Percentiles rank a stretch among this genome's conserved stretches.
Evolutionary conservation across 805 yeast genomes (phyloP).

Genomic region (Zygotorulaspora danielsina): DNA sequence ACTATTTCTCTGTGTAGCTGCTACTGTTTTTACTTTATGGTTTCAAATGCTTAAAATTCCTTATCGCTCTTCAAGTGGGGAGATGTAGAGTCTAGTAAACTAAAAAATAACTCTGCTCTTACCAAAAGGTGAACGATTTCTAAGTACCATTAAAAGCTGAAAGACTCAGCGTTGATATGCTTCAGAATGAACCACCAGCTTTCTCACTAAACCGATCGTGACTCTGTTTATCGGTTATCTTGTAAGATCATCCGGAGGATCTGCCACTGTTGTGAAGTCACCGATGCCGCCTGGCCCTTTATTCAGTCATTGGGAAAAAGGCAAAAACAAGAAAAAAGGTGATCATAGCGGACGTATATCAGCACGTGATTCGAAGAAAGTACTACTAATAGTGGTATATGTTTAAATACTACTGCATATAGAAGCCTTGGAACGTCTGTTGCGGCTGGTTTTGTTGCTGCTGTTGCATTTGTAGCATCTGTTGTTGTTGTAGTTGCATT

Average conservation of each 20-base stretch:
- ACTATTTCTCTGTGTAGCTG: background rate
- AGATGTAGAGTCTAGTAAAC: background rate
- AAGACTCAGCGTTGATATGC: background rate
- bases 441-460: slow-evolving; percentile 19
- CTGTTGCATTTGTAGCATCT: slow-evolving; percentile 20
- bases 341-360: slow-evolving; percentile 1
- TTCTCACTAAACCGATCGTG: background rate
- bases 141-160: background rate
- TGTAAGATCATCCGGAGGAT: background rate
- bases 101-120: background rate
- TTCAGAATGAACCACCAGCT: background rate
- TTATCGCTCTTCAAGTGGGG: background rate
- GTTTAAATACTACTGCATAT: slow-evolving; percentile 13
- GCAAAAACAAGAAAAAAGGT: background rate
- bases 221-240: slow-evolving; percentile 1
- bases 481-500: slow-evolving; percentile 27
- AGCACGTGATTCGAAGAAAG: no score
- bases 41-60: no score
- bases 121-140: background rate
- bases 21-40: slow-evolving; percentile 1
- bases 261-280: slow-evolving; percentile 2
- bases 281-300: slow-evolving; percentile 3
- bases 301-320: slow-evolving; percentile 1
- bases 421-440: slow-evolving; percentile 16
- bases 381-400: no score